Evolutionary conservation across 2,329 filamentous ascomycete genomes (phyloP).

Genomic region (Blastomyces parvus): DNA sequence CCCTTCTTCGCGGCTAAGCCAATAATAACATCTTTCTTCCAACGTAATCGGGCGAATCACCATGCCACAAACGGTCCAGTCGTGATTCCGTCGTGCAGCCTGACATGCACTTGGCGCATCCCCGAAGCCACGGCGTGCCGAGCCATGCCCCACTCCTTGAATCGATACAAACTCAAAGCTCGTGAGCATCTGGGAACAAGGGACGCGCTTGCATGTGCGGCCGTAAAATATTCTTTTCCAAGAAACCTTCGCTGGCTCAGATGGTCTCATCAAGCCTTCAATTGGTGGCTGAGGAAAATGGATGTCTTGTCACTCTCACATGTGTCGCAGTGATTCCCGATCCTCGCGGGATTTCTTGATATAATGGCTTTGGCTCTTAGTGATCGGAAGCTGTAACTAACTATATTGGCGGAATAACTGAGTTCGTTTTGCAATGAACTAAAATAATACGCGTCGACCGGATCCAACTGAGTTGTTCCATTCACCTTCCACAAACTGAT

Average conservation of each 20-base stretch:
- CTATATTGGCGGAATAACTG: conserved; percentile 24
- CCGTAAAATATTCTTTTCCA: not conserved
- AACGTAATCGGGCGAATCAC: conserved; percentile 20
- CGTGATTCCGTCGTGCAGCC: conserved; percentile 7
- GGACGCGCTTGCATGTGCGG: conserved; percentile 11
- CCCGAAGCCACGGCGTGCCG: conserved; percentile 1
- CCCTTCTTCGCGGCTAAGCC: conserved; percentile 5
- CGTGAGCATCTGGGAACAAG: conserved; percentile 4
- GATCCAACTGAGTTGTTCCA: not conserved
- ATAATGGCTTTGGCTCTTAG: conserved; percentile 25
- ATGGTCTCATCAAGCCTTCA: not conserved
- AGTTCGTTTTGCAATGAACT: conserved; percentile 21
- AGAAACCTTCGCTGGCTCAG: not conserved
- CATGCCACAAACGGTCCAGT: conserved; percentile 10
- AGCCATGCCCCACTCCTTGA: not conserved
- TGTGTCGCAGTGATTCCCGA: not conserved
- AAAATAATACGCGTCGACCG: conserved; percentile 23
- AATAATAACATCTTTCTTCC: conserved; percentile 10
- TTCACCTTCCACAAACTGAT: conserved; percentile 7
- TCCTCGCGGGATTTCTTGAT: conserved; percentile 17
- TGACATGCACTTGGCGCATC: conserved; percentile 9
- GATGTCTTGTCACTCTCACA: not conserved
- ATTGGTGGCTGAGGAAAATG: not conserved
- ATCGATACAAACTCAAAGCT: not conserved
- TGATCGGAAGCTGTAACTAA: conserved; percentile 29